These are phyloP conservation scores for Tylopilus intermedius DNA, from an alignment of 768 basidiomycete genomes.

Conservation along the genomic window DNA sequence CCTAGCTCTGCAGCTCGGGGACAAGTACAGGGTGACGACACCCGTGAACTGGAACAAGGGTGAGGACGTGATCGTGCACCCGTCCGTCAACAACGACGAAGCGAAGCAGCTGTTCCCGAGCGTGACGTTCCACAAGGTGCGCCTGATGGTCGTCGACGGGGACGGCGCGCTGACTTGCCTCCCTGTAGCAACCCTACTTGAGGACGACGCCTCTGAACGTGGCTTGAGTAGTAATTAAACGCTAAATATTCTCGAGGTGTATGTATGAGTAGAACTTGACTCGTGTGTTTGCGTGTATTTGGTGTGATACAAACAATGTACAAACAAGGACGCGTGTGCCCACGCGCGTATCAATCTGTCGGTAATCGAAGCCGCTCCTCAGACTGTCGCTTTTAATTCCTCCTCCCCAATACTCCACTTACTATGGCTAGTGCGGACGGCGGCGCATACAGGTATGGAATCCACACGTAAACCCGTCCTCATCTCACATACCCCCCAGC, in stretches of 20 bases:
- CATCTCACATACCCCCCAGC: constrained; percentile 40
- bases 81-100: constrained; percentile 77
- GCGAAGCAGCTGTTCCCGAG: constrained; percentile 89
- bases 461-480: constrained; percentile 16
- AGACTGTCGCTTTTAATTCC: constrained; percentile 20
- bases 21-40: constrained; percentile 79
- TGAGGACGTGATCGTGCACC: constrained; percentile 91
- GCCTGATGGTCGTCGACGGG: constrained; percentile 2
- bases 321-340: constrained; percentile 29
- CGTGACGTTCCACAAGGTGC: constrained; percentile 73
- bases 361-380: constrained; percentile 16
- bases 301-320: constrained; percentile 15
- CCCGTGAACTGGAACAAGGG: constrained; percentile 95
- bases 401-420: constrained; percentile 9
- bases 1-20: constrained; percentile 80
- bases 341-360: constrained; percentile 23
- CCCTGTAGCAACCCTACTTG: constrained; percentile 66
- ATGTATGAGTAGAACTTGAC: not conserved
- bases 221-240: constrained; percentile 7
- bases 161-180: not conserved
- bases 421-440: constrained; percentile 78
- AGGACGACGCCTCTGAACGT: constrained; percentile 63
- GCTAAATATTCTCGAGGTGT: too few species aligned
- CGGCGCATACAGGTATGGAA: constrained; percentile 65
- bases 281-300: constrained; percentile 18